A percentile compares a stretch with the other conserved stretches of the same genome.
Conservation (phyloP, 192 early-diverging fungal genomes). For the Spinellus fusiger region DNA sequence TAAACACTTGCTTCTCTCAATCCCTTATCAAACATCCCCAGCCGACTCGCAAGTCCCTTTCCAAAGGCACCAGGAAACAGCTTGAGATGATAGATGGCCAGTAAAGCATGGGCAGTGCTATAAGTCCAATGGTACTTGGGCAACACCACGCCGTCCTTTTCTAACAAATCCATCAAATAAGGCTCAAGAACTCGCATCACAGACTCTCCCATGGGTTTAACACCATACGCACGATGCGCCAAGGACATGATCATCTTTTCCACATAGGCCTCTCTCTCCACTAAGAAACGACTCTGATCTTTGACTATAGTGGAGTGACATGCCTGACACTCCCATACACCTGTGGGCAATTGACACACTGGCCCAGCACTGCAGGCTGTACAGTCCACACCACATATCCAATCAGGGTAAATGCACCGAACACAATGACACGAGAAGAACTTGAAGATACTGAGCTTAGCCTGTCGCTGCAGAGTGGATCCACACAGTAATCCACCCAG, state of each 20-base stretch:
- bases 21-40: slow-evolving; percentile 16
- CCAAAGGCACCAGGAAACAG: slow-evolving; percentile 27
- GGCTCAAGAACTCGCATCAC: slow-evolving; percentile 30
- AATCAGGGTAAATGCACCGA: slow-evolving; percentile 23
- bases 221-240: slow-evolving; percentile 5
- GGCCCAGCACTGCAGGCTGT: not conserved
- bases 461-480: slow-evolving; percentile 13
- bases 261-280: slow-evolving; percentile 17
- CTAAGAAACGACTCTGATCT: slow-evolving; percentile 10
- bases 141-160: slow-evolving; percentile 7
- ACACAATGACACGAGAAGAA: slow-evolving; percentile 30
- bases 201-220: slow-evolving; percentile 1
- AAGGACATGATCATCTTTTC: slow-evolving; percentile 21
- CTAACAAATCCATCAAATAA: slow-evolving; percentile 16
- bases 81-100: slow-evolving; percentile 24
- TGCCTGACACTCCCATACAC: slow-evolving; percentile 4
- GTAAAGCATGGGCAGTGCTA: slow-evolving; percentile 17
- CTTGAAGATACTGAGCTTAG: slow-evolving; percentile 23
- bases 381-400: slow-evolving; percentile 14
- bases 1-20: slow-evolving; percentile 25
- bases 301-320: not conserved
- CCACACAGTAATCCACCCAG: slow-evolving; percentile 32
- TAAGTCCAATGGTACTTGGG: slow-evolving; percentile 32
- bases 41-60: slow-evolving; percentile 14
- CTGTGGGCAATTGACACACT: not conserved